Evolutionary conservation across 2,329 filamentous ascomycete species (phyloP).

Genomic region (Fusarium veterinarium): DNA sequence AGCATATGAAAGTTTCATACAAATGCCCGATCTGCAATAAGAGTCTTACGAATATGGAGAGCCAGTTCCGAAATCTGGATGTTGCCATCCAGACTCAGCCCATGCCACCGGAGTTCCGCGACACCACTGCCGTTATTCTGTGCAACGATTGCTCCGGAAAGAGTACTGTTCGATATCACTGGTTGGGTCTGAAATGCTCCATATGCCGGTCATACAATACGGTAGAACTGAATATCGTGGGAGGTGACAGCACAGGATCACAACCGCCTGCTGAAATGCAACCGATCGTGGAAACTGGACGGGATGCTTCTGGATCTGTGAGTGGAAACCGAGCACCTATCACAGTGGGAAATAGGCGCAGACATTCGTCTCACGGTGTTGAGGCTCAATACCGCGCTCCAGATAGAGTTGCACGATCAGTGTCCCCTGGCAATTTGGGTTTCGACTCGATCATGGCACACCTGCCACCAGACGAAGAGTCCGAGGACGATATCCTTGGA

Average conservation of each 20-base stretch:
- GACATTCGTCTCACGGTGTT: slow-evolving; percentile 54
- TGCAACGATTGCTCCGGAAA: slow-evolving; percentile 96
- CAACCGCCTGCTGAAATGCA: slow-evolving; percentile 41
- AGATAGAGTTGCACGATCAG: slow-evolving; percentile 58
- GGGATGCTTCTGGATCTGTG: slow-evolving; percentile 21
- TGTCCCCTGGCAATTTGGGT: slow-evolving; percentile 53
- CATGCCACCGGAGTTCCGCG: slow-evolving; percentile 86
- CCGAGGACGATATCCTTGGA: slow-evolving; percentile 67
- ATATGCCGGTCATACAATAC: slow-evolving; percentile 79
- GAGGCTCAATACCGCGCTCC: slow-evolving; percentile 50
- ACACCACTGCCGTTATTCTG: slow-evolving; percentile 83
- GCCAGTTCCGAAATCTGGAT: slow-evolving; percentile 91
- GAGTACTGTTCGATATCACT: slow-evolving; percentile 89
- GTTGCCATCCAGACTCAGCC: slow-evolving; percentile 88
- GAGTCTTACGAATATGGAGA: slow-evolving; percentile 97
- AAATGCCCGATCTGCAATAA: slow-evolving; percentile 97
- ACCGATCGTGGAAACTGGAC: slow-evolving; percentile 15
- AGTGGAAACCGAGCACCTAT: slow-evolving; percentile 29
- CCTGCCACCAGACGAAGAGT: slow-evolving; percentile 56
- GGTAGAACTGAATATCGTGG: slow-evolving; percentile 71
- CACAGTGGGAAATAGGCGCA: slow-evolving; percentile 46
- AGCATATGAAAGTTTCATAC: slow-evolving; percentile 90
- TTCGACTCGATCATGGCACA: slow-evolving; percentile 44
- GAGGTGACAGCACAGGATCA: slow-evolving; percentile 49
- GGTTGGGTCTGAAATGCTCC: slow-evolving; percentile 90